Evolutionary conservation across 805 yeast species (phyloP).

Genomic region (Pichia scutulata): DNA sequence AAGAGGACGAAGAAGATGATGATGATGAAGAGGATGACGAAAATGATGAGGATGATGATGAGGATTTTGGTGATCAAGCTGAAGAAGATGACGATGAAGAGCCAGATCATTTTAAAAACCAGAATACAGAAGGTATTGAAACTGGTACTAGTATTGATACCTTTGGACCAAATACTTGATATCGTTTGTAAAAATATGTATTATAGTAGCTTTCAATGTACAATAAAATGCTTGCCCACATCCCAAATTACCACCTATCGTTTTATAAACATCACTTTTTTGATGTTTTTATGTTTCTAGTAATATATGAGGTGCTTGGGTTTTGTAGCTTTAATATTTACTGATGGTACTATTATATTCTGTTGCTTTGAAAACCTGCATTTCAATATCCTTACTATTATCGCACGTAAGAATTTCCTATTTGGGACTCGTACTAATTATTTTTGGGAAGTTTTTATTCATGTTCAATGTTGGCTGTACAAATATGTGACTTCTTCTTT

Average conservation of each 20-base stretch:
- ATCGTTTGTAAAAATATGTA: background rate
- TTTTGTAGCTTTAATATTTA: too few species aligned
- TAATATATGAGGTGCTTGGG: too few species aligned
- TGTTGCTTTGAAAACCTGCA: too few species aligned
- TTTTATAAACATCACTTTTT: too few species aligned
- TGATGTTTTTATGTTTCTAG: too few species aligned
- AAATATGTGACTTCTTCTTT: background rate
- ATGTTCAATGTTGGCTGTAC: background rate
- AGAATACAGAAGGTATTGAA: background rate
- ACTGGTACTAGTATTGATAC: background rate
- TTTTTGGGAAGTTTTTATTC: background rate
- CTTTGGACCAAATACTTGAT: background rate
- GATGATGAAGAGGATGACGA: background rate
- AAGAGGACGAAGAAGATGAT: background rate
- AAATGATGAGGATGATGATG: conserved; percentile 1
- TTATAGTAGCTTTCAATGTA: background rate
- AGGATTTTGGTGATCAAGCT: background rate
- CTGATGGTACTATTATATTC: too few species aligned
- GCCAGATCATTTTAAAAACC: background rate
- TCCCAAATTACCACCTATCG: too few species aligned
- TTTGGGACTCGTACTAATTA: background rate
- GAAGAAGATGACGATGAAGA: background rate
- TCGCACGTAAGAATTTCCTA: background rate
- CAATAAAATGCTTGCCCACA: too few species aligned
- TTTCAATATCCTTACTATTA: too few species aligned